Evolutionary conservation across 805 yeast genomes (phyloP).

Genomic region (Candida yuanshanica): DNA sequence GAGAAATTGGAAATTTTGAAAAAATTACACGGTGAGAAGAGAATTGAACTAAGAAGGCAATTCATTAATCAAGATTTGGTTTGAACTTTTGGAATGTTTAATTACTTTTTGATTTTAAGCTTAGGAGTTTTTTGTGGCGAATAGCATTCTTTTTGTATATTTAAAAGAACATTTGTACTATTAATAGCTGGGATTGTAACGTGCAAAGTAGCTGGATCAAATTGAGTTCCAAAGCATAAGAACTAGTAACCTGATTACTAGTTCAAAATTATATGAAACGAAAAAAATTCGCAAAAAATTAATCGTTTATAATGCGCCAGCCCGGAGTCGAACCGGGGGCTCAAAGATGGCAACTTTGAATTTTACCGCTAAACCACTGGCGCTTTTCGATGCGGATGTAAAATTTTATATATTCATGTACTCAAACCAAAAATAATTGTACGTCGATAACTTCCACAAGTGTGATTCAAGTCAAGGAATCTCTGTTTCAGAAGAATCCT

Average conservation of each 20-base stretch:
- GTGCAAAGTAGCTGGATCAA: too few relatives aligned
- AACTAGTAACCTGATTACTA: too few relatives aligned
- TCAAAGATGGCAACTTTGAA: conserved; percentile 48
- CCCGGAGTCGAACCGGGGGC: conserved; percentile 34
- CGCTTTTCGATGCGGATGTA: conserved; percentile 1
- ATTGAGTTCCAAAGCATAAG: too few relatives aligned
- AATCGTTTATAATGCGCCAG: conserved; percentile 6
- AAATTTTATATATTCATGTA: too few relatives aligned
- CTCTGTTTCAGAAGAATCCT: too few relatives aligned
- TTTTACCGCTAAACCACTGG: conserved; percentile 46
- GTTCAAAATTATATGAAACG: neutral
- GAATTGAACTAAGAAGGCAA: conserved; percentile 36
- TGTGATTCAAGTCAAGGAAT: too few relatives aligned
- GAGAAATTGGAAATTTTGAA: conserved; percentile 29
- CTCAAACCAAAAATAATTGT: too few relatives aligned
- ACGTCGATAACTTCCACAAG: too few relatives aligned
- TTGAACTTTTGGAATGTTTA: conserved; percentile 10
- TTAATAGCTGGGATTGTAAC: too few relatives aligned
- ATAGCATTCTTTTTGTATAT: too few relatives aligned
- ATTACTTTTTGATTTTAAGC: neutral
- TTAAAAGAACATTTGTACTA: too few relatives aligned
- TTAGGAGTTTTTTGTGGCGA: neutral
- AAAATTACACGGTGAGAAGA: conserved; percentile 34
- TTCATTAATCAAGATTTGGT: conserved; percentile 33
- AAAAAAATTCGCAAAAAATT: neutral